Percentiles rank a stretch among this genome's conserved stretches.
phyloP scores from a whole-genome alignment of 164 flowering plant genomes.

The Berberis thunbergii region DNA sequence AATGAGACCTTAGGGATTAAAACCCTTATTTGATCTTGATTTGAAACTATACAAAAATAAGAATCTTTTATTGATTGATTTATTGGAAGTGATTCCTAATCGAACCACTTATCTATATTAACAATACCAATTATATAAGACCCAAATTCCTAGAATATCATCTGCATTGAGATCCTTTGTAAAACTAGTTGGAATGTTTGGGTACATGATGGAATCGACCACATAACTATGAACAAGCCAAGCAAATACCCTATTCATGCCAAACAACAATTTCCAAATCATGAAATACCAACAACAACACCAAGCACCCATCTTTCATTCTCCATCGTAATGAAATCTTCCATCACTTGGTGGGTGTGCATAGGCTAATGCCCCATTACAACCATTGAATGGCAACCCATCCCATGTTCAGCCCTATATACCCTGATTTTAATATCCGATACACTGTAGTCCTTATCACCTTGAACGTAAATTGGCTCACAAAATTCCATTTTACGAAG shows the following conservation, averaged over 20 bases:
- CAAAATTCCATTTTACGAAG: conserved; percentile 8
- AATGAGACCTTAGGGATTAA: too few relatives aligned
- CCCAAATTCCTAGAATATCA: conserved; percentile 5
- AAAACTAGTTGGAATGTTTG: not conserved
- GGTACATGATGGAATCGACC: conserved; percentile 2
- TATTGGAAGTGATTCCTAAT: too few relatives aligned
- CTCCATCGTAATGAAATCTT: conserved; percentile 3
- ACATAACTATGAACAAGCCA: conserved; percentile 8
- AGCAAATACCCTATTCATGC: conserved; percentile 8
- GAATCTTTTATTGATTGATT: too few relatives aligned
- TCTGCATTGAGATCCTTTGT: conserved; percentile 7
- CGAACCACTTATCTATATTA: too few relatives aligned
- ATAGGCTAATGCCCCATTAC: conserved; percentile 5
- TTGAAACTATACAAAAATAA: too few relatives aligned
- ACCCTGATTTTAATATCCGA: conserved; percentile 21
- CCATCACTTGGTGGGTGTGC: conserved; percentile 4
- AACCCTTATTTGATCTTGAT: too few relatives aligned
- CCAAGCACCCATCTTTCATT: conserved; percentile 8
- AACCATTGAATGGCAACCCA: conserved; percentile 17
- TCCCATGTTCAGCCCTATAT: conserved; percentile 22
- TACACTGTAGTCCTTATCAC: not conserved
- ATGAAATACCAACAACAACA: not conserved
- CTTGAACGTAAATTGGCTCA: conserved; percentile 13
- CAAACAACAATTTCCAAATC: conserved; percentile 8
- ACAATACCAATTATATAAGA: not conserved